Evolutionary conservation across 805 yeast species (phyloP).

Genomic region (Monosporozyma aquatica): DNA sequence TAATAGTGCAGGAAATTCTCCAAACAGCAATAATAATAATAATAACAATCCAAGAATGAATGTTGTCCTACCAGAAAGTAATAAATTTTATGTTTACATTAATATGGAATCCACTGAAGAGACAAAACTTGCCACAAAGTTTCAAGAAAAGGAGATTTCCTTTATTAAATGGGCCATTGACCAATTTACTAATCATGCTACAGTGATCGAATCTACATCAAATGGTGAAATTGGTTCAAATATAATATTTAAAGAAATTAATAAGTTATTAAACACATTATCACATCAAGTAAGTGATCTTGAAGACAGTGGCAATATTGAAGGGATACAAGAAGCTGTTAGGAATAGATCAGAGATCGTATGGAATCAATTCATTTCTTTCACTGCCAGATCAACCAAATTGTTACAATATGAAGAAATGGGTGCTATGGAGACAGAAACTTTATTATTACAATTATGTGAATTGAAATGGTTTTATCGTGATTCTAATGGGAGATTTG

Average conservation of each 20-base stretch:
- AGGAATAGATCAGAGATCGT: neutral
- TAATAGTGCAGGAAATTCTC: neutral
- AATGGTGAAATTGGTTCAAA: neutral
- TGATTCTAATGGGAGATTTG: constrained; percentile 16
- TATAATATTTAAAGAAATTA: constrained; percentile 11
- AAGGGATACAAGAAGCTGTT: neutral
- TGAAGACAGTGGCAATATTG: neutral
- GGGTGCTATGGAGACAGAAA: constrained; percentile 17
- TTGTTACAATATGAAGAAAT: constrained; percentile 15
- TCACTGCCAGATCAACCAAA: constrained; percentile 16
- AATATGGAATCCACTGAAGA: constrained; percentile 20
- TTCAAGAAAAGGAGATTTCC: constrained; percentile 20
- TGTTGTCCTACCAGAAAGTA: constrained; percentile 9
- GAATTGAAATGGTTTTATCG: constrained; percentile 25
- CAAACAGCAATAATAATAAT: neutral
- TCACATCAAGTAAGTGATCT: constrained; percentile 2
- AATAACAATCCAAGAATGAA: too few species aligned
- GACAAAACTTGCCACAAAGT: constrained; percentile 24
- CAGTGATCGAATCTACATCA: neutral
- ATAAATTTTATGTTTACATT: constrained; percentile 21
- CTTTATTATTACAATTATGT: constrained; percentile 13
- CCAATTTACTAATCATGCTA: constrained; percentile 6
- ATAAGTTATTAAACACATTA: constrained; percentile 8
- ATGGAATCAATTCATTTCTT: constrained; percentile 14
- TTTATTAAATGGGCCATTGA: constrained; percentile 25